These are phyloP conservation scores for Boechera stricta DNA, from an alignment of 345 rosid genomes.

Conservation along the genomic window DNA sequence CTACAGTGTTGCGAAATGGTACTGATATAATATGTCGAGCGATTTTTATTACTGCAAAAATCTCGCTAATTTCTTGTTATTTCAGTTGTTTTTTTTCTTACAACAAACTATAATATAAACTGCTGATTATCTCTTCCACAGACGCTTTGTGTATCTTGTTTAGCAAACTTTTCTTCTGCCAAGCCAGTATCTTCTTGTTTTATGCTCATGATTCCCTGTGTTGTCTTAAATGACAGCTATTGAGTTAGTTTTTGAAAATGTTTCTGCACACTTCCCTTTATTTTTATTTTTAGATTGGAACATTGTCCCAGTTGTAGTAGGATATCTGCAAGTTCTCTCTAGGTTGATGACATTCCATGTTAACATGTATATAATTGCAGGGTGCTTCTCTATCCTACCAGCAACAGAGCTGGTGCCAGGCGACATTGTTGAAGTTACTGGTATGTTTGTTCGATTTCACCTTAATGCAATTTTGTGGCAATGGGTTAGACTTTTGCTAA, in stretches of 20 bases:
- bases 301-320: constrained; percentile 13
- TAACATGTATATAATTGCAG: constrained; percentile 52
- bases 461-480: constrained; percentile 20
- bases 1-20: constrained; percentile 96
- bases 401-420: constrained; percentile 98
- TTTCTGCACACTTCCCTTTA: not conserved
- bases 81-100: constrained; percentile 4
- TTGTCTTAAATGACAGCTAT: constrained; percentile 8
- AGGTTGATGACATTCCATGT: constrained; percentile 16
- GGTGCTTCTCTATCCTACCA: constrained; percentile 95
- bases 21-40: constrained; percentile 30
- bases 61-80: not conserved
- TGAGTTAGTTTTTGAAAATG: not conserved
- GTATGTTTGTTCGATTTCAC: constrained; percentile 49
- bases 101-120: not conserved
- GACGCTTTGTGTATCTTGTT: constrained; percentile 18
- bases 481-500: constrained; percentile 11
- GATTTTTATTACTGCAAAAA: constrained; percentile 1
- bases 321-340: constrained; percentile 34
- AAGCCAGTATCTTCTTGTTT: constrained; percentile 6
- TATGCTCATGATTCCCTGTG: constrained; percentile 18
- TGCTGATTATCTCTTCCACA: constrained; percentile 21
- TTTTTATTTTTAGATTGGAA: not conserved
- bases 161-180: constrained; percentile 21
- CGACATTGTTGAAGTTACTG: constrained; percentile 92